Percentiles rank a stretch among this genome's conserved stretches.
phyloP scores from a whole-genome alignment of 2,329 filamentous ascomycete species.

The Nemania sp. region DNA sequence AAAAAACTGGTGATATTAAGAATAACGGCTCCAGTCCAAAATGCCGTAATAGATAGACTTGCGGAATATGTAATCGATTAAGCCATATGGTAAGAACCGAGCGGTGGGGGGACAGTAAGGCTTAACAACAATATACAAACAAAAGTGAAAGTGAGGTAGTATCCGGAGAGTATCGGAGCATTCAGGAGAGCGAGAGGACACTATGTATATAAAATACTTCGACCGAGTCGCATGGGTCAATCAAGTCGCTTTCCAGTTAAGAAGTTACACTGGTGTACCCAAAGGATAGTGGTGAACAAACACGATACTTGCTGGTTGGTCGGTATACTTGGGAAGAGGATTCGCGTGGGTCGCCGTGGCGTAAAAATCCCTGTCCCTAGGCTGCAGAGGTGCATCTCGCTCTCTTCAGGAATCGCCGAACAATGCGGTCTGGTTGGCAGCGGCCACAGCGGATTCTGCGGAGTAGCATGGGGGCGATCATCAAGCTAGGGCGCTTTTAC shows the following conservation, averaged over 20 bases:
- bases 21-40: not conserved
- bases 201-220: constrained; percentile 38
- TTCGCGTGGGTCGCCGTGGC: constrained; percentile 35
- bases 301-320: constrained; percentile 31
- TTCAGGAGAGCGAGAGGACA: constrained; percentile 27
- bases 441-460: constrained; percentile 34
- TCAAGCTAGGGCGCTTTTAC: constrained; percentile 19
- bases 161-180: constrained; percentile 33
- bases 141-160: constrained; percentile 25
- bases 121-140: constrained; percentile 20
- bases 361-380: constrained; percentile 38
- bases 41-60: not conserved
- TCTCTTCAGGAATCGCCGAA: constrained; percentile 39
- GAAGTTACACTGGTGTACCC: constrained; percentile 33
- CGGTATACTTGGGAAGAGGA: constrained; percentile 29
- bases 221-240: constrained; percentile 32
- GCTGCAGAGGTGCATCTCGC: constrained; percentile 20
- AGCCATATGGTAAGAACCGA: not conserved
- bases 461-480: constrained; percentile 31
- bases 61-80: not conserved
- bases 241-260: constrained; percentile 30
- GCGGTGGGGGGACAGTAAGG: constrained; percentile 17
- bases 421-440: constrained; percentile 39
- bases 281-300: constrained; percentile 27
- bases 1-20: not conserved